Conservation (phyloP, 768 basidiomycete genomes). For the Hebeloma cylindrosporum region DNA sequence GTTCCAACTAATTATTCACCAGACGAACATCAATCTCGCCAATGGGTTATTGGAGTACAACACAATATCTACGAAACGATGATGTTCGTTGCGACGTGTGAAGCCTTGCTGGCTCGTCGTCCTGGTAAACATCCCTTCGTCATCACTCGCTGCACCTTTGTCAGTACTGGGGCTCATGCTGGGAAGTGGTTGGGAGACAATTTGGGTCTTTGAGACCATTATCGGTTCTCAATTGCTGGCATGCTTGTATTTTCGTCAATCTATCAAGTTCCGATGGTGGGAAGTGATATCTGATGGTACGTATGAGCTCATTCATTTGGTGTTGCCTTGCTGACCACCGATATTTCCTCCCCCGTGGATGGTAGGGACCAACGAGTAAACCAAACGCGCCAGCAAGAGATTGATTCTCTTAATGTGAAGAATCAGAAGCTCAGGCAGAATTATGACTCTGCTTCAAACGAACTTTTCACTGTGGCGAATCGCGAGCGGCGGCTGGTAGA, state of each 20-base stretch:
- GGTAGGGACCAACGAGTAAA: slow-evolving; percentile 39
- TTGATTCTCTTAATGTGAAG: slow-evolving; percentile 29
- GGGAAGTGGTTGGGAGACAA: slow-evolving; percentile 79
- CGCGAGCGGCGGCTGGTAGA: slow-evolving; percentile 39
- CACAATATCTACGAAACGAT: slow-evolving; percentile 69
- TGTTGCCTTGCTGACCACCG: too few species aligned
- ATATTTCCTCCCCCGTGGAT: too few species aligned
- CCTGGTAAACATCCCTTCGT: slow-evolving; percentile 61
- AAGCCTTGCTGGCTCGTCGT: slow-evolving; percentile 62
- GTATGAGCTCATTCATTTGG: too few species aligned
- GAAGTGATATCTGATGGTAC: slow-evolving; percentile 72
- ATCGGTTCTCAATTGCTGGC: slow-evolving; percentile 58
- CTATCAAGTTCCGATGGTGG: slow-evolving; percentile 75
- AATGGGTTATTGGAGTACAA: slow-evolving; percentile 63
- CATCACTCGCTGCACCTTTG: slow-evolving; percentile 75
- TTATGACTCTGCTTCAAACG: slow-evolving; percentile 36
- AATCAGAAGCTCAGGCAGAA: slow-evolving; percentile 31
- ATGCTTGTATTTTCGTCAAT: slow-evolving; percentile 66
- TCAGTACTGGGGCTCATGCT: slow-evolving; percentile 63
- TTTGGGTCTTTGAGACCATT: slow-evolving; percentile 57
- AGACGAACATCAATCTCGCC: slow-evolving; percentile 49
- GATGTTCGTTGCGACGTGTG: slow-evolving; percentile 64
- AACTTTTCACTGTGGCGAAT: slow-evolving; percentile 38
- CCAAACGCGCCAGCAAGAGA: slow-evolving; percentile 34
- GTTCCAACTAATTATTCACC: background rate